Evolutionary conservation across 2,329 filamentous ascomycete genomes (phyloP).

Genomic region (Fusarium neocosmosporiellum): DNA sequence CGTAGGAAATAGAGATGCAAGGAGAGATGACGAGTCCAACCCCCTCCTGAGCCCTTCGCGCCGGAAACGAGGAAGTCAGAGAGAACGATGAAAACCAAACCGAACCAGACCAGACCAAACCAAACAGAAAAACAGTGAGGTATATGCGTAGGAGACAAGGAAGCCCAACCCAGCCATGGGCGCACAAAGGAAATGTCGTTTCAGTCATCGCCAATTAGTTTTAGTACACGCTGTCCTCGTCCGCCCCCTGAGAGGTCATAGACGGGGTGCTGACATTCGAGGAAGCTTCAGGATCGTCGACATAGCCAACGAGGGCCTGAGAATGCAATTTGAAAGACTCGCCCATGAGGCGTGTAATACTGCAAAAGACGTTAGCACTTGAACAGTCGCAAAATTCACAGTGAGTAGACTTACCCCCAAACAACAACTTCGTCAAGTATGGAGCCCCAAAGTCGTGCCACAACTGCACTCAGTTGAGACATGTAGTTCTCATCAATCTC

Average conservation of each 20-base stretch:
- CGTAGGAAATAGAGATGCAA: constrained; percentile 42
- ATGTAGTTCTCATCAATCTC: constrained; percentile 86
- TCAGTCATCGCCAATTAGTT: constrained; percentile 60
- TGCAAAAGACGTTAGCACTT: constrained; percentile 51
- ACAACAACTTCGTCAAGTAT: constrained; percentile 99
- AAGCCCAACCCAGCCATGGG: constrained; percentile 36
- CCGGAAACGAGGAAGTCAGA: constrained; percentile 39
- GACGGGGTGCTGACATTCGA: constrained; percentile 77
- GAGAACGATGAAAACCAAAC: constrained; percentile 28
- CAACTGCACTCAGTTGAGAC: constrained; percentile 90
- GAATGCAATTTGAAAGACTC: constrained; percentile 98
- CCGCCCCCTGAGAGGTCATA: constrained; percentile 77
- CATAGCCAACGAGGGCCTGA: constrained; percentile 93
- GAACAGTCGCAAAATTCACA: background rate
- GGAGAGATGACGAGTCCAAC: constrained; percentile 42
- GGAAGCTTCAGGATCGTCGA: constrained; percentile 81
- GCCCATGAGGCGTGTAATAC: constrained; percentile 94
- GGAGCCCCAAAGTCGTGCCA: constrained; percentile 94
- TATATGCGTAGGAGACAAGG: constrained; percentile 47
- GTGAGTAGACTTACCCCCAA: constrained; percentile 83
- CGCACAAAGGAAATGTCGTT: constrained; percentile 62
- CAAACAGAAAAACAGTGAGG: constrained; percentile 44
- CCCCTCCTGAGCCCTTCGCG: constrained; percentile 44
- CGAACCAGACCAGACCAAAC: constrained; percentile 43
- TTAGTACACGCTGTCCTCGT: constrained; percentile 79